These are phyloP conservation scores for Rosa lucieae DNA, from an alignment of 306 rosid species.

Conservation along the genomic window DNA sequence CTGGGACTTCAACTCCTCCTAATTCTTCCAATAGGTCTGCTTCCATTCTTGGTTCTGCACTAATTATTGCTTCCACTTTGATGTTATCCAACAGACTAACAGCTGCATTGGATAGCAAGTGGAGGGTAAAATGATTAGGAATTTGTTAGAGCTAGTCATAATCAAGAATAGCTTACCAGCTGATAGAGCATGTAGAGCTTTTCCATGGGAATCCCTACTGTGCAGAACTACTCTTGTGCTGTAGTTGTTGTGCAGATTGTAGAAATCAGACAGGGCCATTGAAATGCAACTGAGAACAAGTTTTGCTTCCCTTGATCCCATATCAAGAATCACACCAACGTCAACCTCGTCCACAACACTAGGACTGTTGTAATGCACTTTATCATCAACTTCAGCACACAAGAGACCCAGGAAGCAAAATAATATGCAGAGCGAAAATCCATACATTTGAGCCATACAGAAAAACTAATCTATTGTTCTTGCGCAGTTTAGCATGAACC, in stretches of 20 bases:
- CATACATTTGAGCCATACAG: no score
- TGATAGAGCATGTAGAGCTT: background rate
- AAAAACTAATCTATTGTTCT: no score
- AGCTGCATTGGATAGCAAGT: background rate
- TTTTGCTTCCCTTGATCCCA: constrained; percentile 20
- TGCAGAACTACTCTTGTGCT: constrained; percentile 15
- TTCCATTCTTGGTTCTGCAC: constrained; percentile 7
- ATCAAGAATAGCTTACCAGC: background rate
- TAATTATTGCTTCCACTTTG: constrained; percentile 7
- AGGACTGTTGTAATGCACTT: no score
- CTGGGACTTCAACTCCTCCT: constrained; percentile 10
- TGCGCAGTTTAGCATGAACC: no score
- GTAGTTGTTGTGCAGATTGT: constrained; percentile 11
- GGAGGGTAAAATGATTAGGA: no score
- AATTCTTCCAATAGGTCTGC: constrained; percentile 9
- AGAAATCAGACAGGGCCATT: constrained; percentile 18
- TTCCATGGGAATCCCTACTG: constrained; percentile 20
- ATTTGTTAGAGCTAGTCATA: background rate
- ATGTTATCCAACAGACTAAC: background rate
- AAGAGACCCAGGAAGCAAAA: no score
- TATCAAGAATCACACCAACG: constrained; percentile 15
- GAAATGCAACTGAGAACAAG: constrained; percentile 12
- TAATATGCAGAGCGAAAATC: no score
- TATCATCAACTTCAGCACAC: no score
- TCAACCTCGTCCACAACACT: background rate